These are phyloP conservation scores for Senecio squalidus DNA, from an alignment of 140 eudicot species.

Conservation along the genomic window DNA sequence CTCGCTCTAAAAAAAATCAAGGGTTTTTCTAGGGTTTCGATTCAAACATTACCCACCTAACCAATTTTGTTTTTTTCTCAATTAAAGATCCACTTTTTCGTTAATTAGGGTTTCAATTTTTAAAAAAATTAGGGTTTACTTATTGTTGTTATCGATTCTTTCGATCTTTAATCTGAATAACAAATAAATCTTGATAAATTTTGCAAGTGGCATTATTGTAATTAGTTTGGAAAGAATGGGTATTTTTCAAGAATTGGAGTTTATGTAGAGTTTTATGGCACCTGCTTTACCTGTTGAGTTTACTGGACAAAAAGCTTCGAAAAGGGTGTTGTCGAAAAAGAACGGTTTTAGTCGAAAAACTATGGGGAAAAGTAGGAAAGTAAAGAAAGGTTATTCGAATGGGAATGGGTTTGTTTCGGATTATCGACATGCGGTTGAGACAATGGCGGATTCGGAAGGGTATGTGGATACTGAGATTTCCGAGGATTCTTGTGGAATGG, in stretches of 20 bases:
- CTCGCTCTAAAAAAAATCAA: too few species aligned
- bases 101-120: too few species aligned
- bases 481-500: constrained; percentile 43
- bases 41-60: too few species aligned
- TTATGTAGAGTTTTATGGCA: constrained; percentile 60
- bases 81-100: too few species aligned
- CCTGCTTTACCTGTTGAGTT: constrained; percentile 55
- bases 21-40: too few species aligned
- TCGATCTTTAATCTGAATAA: too few species aligned
- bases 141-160: too few species aligned
- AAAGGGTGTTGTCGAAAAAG: constrained; percentile 23
- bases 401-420: constrained; percentile 55
- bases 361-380: constrained; percentile 80
- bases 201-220: not conserved
- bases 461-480: constrained; percentile 46
- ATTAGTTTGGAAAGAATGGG: not conserved
- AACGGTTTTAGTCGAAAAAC: constrained; percentile 25
- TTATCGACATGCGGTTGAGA: constrained; percentile 65
- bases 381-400: constrained; percentile 41
- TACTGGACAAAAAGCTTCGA: constrained; percentile 46
- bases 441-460: constrained; percentile 76
- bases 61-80: too few species aligned
- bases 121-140: too few species aligned
- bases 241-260: constrained; percentile 25
- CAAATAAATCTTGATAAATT: too few species aligned